Evolutionary conservation across 208 protist species (phyloP).

Genomic region (Wallacemonas rigidus): DNA sequence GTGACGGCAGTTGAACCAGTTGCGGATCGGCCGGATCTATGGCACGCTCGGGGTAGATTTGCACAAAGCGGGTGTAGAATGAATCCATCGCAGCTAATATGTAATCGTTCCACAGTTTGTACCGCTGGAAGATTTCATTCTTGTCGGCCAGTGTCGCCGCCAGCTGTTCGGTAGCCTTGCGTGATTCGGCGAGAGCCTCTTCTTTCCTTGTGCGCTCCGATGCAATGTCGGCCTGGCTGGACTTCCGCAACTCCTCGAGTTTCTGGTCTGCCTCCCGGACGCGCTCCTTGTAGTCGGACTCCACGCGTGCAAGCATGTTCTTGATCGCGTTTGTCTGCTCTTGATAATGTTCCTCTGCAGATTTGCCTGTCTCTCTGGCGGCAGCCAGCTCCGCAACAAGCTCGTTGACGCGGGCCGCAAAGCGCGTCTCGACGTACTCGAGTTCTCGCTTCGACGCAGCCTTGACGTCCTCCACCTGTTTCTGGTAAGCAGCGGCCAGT

Average conservation of each 20-base stretch:
- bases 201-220: constrained; percentile 49
- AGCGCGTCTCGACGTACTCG: constrained; percentile 71
- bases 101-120: constrained; percentile 80
- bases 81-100: constrained; percentile 61
- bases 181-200: constrained; percentile 48
- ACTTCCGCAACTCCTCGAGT: constrained; percentile 52
- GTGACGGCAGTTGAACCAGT: constrained; percentile 55
- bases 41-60: constrained; percentile 45
- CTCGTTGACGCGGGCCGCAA: constrained; percentile 58
- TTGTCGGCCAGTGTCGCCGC: constrained; percentile 47
- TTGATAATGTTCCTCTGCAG: constrained; percentile 50
- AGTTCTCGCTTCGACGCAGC: constrained; percentile 60
- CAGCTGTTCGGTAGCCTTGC: constrained; percentile 50
- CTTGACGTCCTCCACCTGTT: constrained; percentile 83
- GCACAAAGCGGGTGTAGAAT: constrained; percentile 55
- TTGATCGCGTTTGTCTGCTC: constrained; percentile 50
- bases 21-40: constrained; percentile 52
- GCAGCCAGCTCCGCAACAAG: constrained; percentile 62
- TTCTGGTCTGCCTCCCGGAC: constrained; percentile 60
- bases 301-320: constrained; percentile 60
- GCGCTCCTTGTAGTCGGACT: constrained; percentile 80
- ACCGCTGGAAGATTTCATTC: constrained; percentile 62
- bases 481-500: constrained; percentile 53
- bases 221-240: constrained; percentile 43
- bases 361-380: constrained; percentile 42